These are phyloP conservation scores for Populus hybrid DNA, from an alignment of 441 rosid genomes.

Conservation along the genomic window DNA sequence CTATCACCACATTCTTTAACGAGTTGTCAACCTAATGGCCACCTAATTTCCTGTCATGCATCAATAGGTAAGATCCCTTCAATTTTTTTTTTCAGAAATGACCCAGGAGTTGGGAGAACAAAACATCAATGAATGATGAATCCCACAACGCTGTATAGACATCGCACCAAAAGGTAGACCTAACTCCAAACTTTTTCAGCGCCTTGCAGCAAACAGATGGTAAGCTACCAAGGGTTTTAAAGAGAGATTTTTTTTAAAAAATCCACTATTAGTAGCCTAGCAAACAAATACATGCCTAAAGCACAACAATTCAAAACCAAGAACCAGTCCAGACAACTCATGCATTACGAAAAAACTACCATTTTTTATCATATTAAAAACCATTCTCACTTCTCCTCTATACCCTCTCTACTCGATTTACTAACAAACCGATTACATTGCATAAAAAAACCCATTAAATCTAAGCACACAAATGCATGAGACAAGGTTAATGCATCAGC, in stretches of 20 bases:
- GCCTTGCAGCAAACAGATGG: no score
- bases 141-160: background rate
- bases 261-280: background rate
- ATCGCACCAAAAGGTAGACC: background rate
- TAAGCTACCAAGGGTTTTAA: background rate
- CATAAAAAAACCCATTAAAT: background rate
- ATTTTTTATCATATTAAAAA: background rate
- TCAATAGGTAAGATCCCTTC: background rate
- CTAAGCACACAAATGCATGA: background rate
- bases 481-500: background rate
- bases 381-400: background rate
- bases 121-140: background rate
- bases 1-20: background rate
- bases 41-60: background rate
- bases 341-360: background rate
- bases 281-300: background rate
- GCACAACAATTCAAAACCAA: background rate
- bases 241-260: background rate
- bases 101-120: background rate
- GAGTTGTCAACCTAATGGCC: background rate
- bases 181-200: background rate
- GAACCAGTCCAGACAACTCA: background rate
- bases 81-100: background rate
- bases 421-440: background rate
- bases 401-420: background rate